Conservation (phyloP, 1,139 yeast genomes). For the Kodamaea alishanica region DNA sequence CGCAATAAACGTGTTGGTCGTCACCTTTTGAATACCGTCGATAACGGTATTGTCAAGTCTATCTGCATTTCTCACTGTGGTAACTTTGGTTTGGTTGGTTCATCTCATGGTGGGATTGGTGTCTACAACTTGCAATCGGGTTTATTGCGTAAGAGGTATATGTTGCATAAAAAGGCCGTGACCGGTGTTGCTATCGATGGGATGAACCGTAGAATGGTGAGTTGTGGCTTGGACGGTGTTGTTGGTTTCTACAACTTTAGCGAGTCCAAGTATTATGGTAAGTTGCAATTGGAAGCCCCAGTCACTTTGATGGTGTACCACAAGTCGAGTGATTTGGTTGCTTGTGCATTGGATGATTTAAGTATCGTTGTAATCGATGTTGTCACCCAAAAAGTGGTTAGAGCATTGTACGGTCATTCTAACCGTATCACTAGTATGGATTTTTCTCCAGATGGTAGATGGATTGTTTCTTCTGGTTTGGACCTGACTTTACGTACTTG, state of each 20-base stretch:
- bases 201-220: slow-evolving; percentile 81
- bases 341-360: slow-evolving; percentile 82
- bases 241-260: slow-evolving; percentile 87
- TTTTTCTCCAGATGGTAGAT: slow-evolving; percentile 93
- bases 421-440: slow-evolving; percentile 87
- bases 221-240: slow-evolving; percentile 84
- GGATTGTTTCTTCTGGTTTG: slow-evolving; percentile 81
- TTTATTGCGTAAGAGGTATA: slow-evolving; percentile 58
- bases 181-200: slow-evolving; percentile 91
- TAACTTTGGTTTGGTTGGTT: slow-evolving; percentile 91
- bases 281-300: slow-evolving; percentile 69
- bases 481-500: slow-evolving; percentile 92
- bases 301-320: slow-evolving; percentile 76
- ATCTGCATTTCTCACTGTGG: slow-evolving; percentile 91
- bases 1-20: slow-evolving; percentile 77
- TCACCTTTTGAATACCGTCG: slow-evolving; percentile 65
- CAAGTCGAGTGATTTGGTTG: slow-evolving; percentile 77
- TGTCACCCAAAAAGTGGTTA: slow-evolving; percentile 73
- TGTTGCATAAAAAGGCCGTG: slow-evolving; percentile 72
- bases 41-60: slow-evolving; percentile 75
- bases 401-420: slow-evolving; percentile 87
- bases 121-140: slow-evolving; percentile 93
- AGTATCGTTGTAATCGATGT: slow-evolving; percentile 81
- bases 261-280: slow-evolving; percentile 65
- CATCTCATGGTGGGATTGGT: slow-evolving; percentile 82